phyloP scores from a whole-genome alignment of 2,329 filamentous ascomycete genomes.

The Alternaria triticimaculans region DNA sequence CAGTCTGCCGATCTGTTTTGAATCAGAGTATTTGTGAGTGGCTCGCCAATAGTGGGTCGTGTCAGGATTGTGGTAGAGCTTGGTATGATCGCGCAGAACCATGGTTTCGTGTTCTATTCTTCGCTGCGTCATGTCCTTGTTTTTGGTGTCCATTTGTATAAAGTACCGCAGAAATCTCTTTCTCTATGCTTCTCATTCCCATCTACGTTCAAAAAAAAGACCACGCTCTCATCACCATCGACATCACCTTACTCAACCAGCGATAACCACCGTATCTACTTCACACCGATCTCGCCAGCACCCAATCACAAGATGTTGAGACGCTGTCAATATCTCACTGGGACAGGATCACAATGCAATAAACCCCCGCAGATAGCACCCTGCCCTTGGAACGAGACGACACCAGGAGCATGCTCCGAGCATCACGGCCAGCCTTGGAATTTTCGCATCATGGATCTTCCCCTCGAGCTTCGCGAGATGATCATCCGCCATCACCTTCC shows the following conservation, averaged over 20 bases:
- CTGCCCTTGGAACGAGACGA: background rate
- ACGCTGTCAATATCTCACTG: background rate
- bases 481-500: background rate
- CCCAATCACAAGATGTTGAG: background rate
- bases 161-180: background rate
- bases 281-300: background rate
- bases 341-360: background rate
- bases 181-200: background rate
- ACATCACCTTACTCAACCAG: background rate
- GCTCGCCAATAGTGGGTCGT: background rate
- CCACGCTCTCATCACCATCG: background rate
- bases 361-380: background rate
- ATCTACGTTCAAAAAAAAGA: background rate
- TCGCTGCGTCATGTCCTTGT: background rate
- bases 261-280: background rate
- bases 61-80: background rate
- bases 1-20: background rate
- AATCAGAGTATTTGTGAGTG: background rate
- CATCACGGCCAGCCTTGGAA: background rate
- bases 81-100: background rate
- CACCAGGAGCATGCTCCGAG: background rate
- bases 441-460: background rate
- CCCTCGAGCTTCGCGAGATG: background rate
- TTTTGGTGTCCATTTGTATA: background rate
- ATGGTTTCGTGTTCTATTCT: background rate